Evolutionary conservation across 2,329 filamentous ascomycete genomes (phyloP).

Genomic region (Sarocladiaceae sp.): DNA sequence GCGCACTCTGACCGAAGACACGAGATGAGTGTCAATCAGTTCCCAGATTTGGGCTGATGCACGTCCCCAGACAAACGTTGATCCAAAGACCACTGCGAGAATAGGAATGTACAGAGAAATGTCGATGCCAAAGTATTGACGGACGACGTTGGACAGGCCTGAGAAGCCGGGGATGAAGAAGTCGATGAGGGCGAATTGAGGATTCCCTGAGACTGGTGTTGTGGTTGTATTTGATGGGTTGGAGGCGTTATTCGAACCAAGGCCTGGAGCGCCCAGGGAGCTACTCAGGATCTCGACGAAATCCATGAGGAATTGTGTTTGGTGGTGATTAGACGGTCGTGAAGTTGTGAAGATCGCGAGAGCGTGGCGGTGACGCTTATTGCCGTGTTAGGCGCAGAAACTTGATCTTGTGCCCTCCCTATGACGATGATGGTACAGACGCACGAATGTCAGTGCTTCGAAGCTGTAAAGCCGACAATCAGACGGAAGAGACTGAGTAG

Average conservation of each 20-base stretch:
- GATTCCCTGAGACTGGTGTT: not conserved
- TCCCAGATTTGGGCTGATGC: slow-evolving; percentile 42
- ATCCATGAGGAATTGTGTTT: slow-evolving; percentile 10
- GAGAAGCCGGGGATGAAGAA: slow-evolving; percentile 64
- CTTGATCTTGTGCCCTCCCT: no score
- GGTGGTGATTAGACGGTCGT: not conserved
- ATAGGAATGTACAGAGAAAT: slow-evolving; percentile 58
- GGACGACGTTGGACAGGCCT: slow-evolving; percentile 46
- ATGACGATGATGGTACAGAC: no score
- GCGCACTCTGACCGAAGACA: slow-evolving; percentile 63
- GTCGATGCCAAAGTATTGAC: slow-evolving; percentile 57
- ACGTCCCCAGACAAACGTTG: slow-evolving; percentile 51
- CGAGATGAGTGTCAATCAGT: slow-evolving; percentile 49
- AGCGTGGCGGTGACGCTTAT: no score
- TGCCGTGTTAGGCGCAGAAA: no score
- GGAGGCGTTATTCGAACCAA: not conserved
- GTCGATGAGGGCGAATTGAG: slow-evolving; percentile 49
- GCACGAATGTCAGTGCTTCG: no score
- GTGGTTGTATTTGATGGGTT: not conserved
- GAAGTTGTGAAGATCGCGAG: not conserved
- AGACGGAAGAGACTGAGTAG: no score
- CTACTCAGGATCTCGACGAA: slow-evolving; percentile 6
- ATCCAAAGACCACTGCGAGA: slow-evolving; percentile 44
- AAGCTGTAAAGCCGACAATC: no score
- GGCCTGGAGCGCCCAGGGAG: not conserved